These are phyloP conservation scores for Epichloe sibirici DNA, from an alignment of 2,329 filamentous ascomycete genomes.

Conservation along the genomic window DNA sequence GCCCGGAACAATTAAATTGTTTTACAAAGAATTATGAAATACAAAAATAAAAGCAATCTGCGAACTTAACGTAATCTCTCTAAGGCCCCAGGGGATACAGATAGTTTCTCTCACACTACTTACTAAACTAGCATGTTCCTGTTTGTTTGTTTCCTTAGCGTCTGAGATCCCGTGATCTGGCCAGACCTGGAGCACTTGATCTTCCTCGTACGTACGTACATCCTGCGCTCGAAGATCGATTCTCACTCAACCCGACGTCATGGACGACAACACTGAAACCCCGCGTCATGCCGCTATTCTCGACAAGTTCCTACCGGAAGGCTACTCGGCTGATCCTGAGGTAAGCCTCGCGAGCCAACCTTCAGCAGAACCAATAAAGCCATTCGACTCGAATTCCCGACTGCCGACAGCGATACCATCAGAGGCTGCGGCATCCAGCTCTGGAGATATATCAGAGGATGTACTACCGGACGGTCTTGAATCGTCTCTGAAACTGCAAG, in stretches of 20 bases:
- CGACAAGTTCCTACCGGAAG: conserved; percentile 25
- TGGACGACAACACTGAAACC: conserved; percentile 17
- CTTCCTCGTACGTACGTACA: not conserved
- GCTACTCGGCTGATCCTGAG: conserved; percentile 27
- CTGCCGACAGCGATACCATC: not conserved
- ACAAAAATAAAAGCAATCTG: too few species aligned
- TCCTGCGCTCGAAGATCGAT: not conserved
- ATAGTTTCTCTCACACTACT: too few species aligned
- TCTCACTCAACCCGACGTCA: conserved; percentile 2
- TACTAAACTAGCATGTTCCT: too few species aligned
- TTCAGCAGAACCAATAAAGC: conserved; percentile 3
- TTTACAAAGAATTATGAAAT: too few species aligned
- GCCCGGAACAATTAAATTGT: too few species aligned
- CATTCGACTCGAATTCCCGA: not conserved
- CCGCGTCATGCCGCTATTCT: conserved; percentile 24
- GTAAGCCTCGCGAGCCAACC: conserved; percentile 17
- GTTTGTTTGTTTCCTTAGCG: too few species aligned
- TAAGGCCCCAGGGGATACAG: too few species aligned
- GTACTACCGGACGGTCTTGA: conserved; percentile 27
- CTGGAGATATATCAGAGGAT: conserved; percentile 10
- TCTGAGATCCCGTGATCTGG: too few species aligned
- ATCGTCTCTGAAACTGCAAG: conserved; percentile 60
- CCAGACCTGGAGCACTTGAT: not conserved
- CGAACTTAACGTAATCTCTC: too few species aligned
- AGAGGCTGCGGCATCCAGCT: not conserved